These are phyloP conservation scores for Malbranchea cinnamomea DNA, from an alignment of 2,329 filamentous ascomycete genomes.

Conservation along the genomic window DNA sequence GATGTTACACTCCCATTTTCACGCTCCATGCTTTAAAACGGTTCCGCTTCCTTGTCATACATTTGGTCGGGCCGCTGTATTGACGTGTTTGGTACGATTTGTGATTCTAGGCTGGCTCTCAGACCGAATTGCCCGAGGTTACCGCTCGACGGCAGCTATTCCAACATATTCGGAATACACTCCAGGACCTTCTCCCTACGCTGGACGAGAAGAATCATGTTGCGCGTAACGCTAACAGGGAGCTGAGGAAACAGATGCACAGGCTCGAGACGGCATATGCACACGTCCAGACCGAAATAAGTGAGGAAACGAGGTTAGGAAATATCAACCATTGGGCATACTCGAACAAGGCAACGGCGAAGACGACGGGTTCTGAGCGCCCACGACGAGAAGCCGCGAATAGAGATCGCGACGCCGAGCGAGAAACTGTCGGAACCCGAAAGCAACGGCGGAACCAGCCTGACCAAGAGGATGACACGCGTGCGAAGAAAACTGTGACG, in stretches of 20 bases:
- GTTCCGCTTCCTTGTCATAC: no score
- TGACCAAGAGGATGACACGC: conserved; percentile 64
- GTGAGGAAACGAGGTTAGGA: conserved; percentile 84
- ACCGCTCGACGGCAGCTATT: conserved; percentile 51
- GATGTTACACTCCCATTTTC: no score
- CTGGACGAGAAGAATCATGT: conserved; percentile 98
- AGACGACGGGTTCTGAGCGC: conserved; percentile 46
- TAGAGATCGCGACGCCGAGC: conserved; percentile 67
- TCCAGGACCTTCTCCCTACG: conserved; percentile 73
- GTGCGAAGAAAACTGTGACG: conserved; percentile 35
- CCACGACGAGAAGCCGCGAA: conserved; percentile 62
- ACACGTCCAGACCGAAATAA: conserved; percentile 76
- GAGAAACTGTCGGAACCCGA: conserved; percentile 65
- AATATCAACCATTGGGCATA: conserved; percentile 94
- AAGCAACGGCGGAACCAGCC: conserved; percentile 59
- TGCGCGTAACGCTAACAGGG: conserved; percentile 80
- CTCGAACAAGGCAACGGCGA: conserved; percentile 55
- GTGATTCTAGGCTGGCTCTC: conserved; percentile 2
- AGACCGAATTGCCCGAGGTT: conserved; percentile 20
- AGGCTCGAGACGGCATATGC: conserved; percentile 81
- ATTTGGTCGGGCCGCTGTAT: no score
- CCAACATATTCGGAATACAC: conserved; percentile 59
- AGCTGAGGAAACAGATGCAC: conserved; percentile 66
- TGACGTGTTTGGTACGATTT: no score
- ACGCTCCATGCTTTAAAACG: no score